Conservation (phyloP, 2,329 filamentous ascomycete genomes). For the Aspergillus sp. region DNA sequence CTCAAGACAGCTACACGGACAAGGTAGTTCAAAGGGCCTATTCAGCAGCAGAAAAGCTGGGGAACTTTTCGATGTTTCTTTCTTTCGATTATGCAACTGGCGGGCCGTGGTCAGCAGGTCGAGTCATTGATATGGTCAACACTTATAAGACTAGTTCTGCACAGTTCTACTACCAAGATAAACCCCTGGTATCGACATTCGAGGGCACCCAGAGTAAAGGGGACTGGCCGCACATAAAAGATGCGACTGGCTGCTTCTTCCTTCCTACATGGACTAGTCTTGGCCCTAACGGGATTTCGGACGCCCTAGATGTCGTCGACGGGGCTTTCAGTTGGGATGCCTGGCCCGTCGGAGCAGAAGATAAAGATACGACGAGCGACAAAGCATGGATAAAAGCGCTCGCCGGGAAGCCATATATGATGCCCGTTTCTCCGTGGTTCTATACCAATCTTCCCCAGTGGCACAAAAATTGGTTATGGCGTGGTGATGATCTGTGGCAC, state of each 20-base stretch:
- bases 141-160: conserved; percentile 15
- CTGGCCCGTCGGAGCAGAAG: conserved; percentile 34
- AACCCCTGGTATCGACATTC: conserved; percentile 35
- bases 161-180: conserved; percentile 21
- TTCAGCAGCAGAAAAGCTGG: conserved; percentile 18
- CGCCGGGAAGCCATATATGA: conserved; percentile 41
- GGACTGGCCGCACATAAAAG: conserved; percentile 40
- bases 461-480: conserved; percentile 56
- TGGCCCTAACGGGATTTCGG: conserved; percentile 22
- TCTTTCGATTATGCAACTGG: conserved; percentile 28
- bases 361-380: conserved; percentile 30
- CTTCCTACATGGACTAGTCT: conserved; percentile 37
- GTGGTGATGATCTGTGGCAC: conserved; percentile 54
- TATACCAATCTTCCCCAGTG: conserved; percentile 50
- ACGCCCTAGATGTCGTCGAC: conserved; percentile 27
- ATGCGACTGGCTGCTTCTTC: conserved; percentile 31
- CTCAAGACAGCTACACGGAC: conserved; percentile 23
- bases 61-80: conserved; percentile 25
- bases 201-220: conserved; percentile 33
- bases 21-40: conserved; percentile 21
- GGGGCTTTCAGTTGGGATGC: conserved; percentile 39
- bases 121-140: conserved; percentile 22
- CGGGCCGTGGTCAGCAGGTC: conserved; percentile 19
- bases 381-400: conserved; percentile 34
- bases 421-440: conserved; percentile 51